Evolutionary conservation across 495 filamentous ascomycete species (phyloP).

Genomic region (Talaromyces nanjingensis): DNA sequence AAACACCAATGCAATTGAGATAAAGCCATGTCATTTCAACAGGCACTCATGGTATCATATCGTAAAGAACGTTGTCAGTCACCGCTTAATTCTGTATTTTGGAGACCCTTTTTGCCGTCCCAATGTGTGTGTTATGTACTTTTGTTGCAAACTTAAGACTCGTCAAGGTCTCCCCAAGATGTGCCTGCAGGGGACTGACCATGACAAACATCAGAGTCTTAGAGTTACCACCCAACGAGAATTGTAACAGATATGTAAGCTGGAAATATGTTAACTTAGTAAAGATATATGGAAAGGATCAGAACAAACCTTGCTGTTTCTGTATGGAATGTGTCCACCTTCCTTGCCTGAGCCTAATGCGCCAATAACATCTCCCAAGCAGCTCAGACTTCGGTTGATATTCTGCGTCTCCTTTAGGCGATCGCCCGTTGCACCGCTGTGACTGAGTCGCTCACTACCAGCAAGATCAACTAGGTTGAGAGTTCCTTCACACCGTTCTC

Average conservation of each 20-base stretch:
- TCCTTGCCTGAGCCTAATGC: conserved; percentile 81
- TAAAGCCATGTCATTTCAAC: neutral
- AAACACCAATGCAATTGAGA: conserved; percentile 5
- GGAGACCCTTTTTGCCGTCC: conserved; percentile 70
- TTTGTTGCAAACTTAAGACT: conserved; percentile 96
- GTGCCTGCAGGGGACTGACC: conserved; percentile 86
- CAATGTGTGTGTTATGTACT: conserved; percentile 86
- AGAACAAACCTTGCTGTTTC: conserved; percentile 80
- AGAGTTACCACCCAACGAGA: conserved; percentile 87
- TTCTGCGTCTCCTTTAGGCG: conserved; percentile 90
- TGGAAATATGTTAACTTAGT: conserved; percentile 22
- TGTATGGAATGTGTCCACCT: conserved; percentile 83
- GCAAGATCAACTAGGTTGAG: conserved; percentile 95
- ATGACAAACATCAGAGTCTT: conserved; percentile 99
- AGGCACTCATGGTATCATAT: conserved; percentile 6
- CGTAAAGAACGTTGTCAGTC: neutral
- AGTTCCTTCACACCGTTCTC: conserved; percentile 82
- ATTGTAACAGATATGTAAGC: conserved; percentile 94
- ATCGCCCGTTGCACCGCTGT: conserved; percentile 76
- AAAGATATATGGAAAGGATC: neutral
- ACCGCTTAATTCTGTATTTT: conserved; percentile 43
- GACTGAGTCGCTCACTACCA: conserved; percentile 83
- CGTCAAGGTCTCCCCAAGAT: conserved; percentile 87
- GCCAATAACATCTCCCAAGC: conserved; percentile 90
- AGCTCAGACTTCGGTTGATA: conserved; percentile 91